Evolutionary conservation across 2,329 filamentous ascomycete genomes (phyloP).

Genomic region (Trichoderma simmonsii): DNA sequence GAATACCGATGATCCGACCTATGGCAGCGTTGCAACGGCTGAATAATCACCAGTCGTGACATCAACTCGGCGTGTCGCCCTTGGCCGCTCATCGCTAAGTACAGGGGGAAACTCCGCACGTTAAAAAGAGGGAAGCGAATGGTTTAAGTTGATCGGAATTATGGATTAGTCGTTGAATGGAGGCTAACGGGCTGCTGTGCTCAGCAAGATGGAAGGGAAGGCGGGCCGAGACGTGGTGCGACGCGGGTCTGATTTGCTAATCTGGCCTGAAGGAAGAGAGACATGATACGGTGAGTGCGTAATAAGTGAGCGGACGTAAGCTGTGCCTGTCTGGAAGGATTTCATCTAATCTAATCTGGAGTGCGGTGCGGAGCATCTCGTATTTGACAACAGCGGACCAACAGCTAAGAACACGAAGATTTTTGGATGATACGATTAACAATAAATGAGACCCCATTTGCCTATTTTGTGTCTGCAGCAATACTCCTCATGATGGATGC

Average conservation of each 20-base stretch:
- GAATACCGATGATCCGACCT: slow-evolving; percentile 14
- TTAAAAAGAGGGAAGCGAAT: neutral
- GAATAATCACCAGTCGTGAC: slow-evolving; percentile 11
- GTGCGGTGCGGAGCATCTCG: neutral
- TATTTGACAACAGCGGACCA: neutral
- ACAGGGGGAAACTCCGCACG: slow-evolving; percentile 13
- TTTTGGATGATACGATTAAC: neutral
- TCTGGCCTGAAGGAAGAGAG: neutral
- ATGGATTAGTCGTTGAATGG: neutral
- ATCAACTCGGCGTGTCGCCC: neutral
- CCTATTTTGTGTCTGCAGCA: neutral
- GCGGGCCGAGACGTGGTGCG: neutral
- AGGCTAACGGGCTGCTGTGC: neutral
- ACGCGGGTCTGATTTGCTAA: neutral
- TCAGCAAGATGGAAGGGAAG: neutral
- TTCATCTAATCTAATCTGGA: neutral
- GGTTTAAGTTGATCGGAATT: neutral
- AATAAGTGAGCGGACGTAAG: neutral
- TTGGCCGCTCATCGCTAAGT: neutral
- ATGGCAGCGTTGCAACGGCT: neutral
- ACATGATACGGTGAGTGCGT: neutral
- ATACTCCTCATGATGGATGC: too few species aligned
- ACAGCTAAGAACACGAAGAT: neutral
- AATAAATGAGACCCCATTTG: neutral
- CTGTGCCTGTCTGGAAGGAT: neutral